Conservation (phyloP, 2,329 filamentous ascomycete species). For the Pyrenochaeta sp. region DNA sequence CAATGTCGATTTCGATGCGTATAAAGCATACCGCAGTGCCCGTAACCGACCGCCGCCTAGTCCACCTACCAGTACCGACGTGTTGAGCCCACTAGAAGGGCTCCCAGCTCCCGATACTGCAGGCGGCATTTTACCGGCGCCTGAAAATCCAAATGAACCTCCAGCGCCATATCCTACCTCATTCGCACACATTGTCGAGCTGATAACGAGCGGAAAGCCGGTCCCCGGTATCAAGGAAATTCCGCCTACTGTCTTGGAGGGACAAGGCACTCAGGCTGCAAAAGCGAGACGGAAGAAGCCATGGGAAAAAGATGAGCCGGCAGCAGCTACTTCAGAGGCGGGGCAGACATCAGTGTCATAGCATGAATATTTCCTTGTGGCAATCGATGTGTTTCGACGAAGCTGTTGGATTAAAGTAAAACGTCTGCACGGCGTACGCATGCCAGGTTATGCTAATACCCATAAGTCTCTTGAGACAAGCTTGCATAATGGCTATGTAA, state of each 20-base stretch:
- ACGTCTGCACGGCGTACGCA: no score
- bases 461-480: no score
- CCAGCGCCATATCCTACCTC: constrained; percentile 79
- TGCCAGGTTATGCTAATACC: no score
- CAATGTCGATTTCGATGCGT: constrained; percentile 71
- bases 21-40: constrained; percentile 69
- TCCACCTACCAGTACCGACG: constrained; percentile 27
- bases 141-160: constrained; percentile 34
- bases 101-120: constrained; percentile 19
- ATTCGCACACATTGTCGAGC: constrained; percentile 85
- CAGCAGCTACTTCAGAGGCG: background rate
- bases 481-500: no score
- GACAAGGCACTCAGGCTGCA: constrained; percentile 68
- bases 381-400: no score
- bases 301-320: constrained; percentile 73
- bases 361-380: no score
- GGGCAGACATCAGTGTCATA: background rate
- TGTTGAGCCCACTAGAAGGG: constrained; percentile 15
- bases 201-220: constrained; percentile 82
- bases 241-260: constrained; percentile 77
- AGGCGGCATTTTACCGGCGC: constrained; percentile 32
- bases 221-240: constrained; percentile 90
- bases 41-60: constrained; percentile 30
- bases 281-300: constrained; percentile 70
- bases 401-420: no score